A percentile compares a stretch with the other conserved stretches of the same genome.
Evolutionary conservation across 2,329 filamentous ascomycete species (phyloP).

Genomic region (Stachybotrys chlorohalonatus): DNA sequence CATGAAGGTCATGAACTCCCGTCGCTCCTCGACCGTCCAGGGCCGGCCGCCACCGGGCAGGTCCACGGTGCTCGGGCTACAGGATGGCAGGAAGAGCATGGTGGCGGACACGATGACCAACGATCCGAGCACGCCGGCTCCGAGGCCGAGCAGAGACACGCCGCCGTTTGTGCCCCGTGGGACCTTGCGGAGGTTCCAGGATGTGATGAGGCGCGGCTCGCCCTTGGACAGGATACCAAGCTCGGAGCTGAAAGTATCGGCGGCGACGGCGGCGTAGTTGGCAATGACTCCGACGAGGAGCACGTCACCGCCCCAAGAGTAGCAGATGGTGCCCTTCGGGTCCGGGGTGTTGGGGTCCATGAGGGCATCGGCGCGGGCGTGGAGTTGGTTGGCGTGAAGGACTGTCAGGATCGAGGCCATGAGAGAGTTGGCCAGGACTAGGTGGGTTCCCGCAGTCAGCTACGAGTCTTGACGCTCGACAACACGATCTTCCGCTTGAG

Average conservation of each 20-base stretch:
- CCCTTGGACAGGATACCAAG: conserved; percentile 78
- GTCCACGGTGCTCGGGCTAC: conserved; percentile 31
- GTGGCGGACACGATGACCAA: conserved; percentile 60
- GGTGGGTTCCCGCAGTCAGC: conserved; percentile 1
- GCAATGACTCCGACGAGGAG: conserved; percentile 58
- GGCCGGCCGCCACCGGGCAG: conserved; percentile 32
- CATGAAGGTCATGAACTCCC: conserved; percentile 45
- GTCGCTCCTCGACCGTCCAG: conserved; percentile 39
- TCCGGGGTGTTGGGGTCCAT: conserved; percentile 18
- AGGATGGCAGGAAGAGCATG: conserved; percentile 61
- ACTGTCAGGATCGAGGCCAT: conserved; percentile 60
- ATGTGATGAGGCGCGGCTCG: conserved; percentile 78
- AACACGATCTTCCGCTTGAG: neutral
- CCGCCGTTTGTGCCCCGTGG: conserved; percentile 92
- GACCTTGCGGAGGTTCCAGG: conserved; percentile 63
- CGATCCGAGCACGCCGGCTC: conserved; percentile 65
- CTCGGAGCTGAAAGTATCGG: conserved; percentile 93
- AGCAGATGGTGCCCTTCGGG: conserved; percentile 40
- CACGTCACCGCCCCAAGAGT: conserved; percentile 52
- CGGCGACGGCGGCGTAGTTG: conserved; percentile 85
- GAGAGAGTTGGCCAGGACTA: conserved; percentile 77
- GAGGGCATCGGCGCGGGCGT: conserved; percentile 32
- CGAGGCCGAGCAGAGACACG: conserved; percentile 66
- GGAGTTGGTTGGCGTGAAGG: conserved; percentile 52
- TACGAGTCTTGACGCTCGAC: neutral